Percentiles rank a stretch among this genome's conserved stretches.
These are phyloP conservation scores for Hexamita inflata DNA, from an alignment of 208 protist genomes.

Conservation along the genomic window DNA sequence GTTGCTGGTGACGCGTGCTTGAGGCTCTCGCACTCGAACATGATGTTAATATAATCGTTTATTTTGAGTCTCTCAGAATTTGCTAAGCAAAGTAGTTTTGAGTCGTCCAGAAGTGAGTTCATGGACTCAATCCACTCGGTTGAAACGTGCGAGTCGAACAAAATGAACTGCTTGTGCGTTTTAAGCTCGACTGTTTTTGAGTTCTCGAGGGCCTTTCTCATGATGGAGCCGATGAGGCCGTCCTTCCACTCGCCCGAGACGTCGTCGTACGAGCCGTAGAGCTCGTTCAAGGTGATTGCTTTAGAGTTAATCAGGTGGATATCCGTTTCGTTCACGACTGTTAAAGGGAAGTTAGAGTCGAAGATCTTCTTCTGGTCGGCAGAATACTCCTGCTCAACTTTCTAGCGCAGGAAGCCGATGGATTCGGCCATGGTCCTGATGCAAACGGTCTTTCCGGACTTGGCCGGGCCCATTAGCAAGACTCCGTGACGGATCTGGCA, in stretches of 20 bases:
- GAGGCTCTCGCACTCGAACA: conserved; percentile 77
- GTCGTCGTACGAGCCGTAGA: conserved; percentile 89
- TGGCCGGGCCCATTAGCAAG: conserved; percentile 91
- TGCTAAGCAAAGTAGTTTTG: conserved; percentile 52
- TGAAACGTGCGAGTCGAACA: conserved; percentile 95
- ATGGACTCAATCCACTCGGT: conserved; percentile 63
- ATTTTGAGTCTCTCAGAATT: conserved; percentile 54
- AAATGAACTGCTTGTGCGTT: conserved; percentile 74
- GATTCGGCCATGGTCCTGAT: conserved; percentile 78
- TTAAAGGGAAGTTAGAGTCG: conserved; percentile 58
- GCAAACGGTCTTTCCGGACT: conserved; percentile 82
- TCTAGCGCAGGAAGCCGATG: conserved; percentile 43
- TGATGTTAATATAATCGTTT: conserved; percentile 78
- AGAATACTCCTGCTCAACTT: neutral
- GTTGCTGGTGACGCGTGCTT: conserved; percentile 60
- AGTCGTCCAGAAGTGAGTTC: conserved; percentile 61
- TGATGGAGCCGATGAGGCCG: conserved; percentile 90
- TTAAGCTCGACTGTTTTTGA: conserved; percentile 40
- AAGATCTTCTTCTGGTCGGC: conserved; percentile 60
- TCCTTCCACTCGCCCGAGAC: conserved; percentile 93
- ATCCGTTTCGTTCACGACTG: conserved; percentile 66
- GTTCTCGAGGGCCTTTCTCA: conserved; percentile 82
- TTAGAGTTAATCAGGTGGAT: conserved; percentile 91
- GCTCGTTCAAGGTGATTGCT: conserved; percentile 71
- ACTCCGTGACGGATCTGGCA: conserved; percentile 83